Base-by-base conservation (phyloP, 108 stramenopile species). In the Cyclotella baltica region DNA sequence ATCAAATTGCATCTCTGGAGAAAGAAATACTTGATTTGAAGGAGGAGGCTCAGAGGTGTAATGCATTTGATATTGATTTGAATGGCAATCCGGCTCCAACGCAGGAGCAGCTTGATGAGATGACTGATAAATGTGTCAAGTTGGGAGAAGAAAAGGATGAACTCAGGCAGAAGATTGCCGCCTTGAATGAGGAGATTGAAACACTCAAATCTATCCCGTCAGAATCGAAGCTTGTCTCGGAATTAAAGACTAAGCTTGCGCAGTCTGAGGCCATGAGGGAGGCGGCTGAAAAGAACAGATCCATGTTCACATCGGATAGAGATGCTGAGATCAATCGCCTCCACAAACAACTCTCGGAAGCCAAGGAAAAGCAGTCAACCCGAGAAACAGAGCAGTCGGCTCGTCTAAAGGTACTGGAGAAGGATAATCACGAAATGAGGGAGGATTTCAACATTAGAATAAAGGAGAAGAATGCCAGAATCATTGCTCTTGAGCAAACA, bases 401-500 rank as follows among this genome's bases (percentile, higher is more conserved):
- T 48, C 69, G 77, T 51, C 59, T 91, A 11, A 79, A 83, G 28
- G 27, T 43, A 8, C 76, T 92, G 25, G 87, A 91, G 57, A 62
- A 46, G 4, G 86, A 91, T 62, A 89, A 91, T 50, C 52, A 53
- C 2, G 84, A 81, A 19, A 38, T 90, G 22, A 38, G 83, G 40
- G 87, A 87, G 33, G 84, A 95, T 18, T 81, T 88, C 48, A 40
- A 85, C 52, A 70, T 74, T 6, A 82, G 83, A 69, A 63, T 95
- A 38, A 76, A 85, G 67, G 81, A 86, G 56, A 90, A 92, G 77
- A 85, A 92, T 67, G 75, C 83, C 25, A 90, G 83, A 66, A 91
- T 95, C 19, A 83, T 83, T 51, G 84, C 85, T 9, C 75, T 95
- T 22, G 92, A 95, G 62, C 90, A 92, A 61, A 89, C 89, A 11